Evolutionary conservation across 345 rosid genomes (phyloP).

Genomic region (Murraya koenigii): DNA sequence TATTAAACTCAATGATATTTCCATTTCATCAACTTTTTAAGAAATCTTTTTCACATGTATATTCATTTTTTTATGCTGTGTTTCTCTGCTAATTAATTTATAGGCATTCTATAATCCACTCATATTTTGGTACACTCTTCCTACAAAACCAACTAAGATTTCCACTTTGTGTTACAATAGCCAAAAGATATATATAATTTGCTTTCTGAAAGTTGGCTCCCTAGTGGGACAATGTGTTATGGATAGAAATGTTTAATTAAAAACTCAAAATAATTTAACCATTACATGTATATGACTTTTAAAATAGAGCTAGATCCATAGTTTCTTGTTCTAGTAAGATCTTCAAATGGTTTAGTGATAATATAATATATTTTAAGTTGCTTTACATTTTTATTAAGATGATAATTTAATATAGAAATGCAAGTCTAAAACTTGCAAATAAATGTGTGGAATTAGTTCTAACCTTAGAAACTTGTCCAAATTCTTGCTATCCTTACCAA

Average conservation of each 20-base stretch:
- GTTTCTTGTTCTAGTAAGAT: constrained; percentile 27
- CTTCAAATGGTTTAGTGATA: constrained; percentile 9
- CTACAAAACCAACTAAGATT: constrained; percentile 42
- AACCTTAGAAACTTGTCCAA: constrained; percentile 4
- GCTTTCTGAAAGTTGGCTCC: constrained; percentile 35
- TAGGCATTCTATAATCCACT: constrained; percentile 16
- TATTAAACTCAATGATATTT: not conserved
- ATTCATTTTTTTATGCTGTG: not conserved
- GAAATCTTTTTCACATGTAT: not conserved
- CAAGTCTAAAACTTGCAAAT: constrained; percentile 5
- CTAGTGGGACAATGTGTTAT: constrained; percentile 21
- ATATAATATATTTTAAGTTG: not conserved
- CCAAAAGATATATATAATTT: constrained; percentile 24
- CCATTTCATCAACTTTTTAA: not conserved
- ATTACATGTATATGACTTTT: not conserved
- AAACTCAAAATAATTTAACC: constrained; percentile 14
- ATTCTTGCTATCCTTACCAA: constrained; percentile 14
- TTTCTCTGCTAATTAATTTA: not conserved
- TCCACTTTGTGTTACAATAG: constrained; percentile 37
- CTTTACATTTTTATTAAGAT: not conserved
- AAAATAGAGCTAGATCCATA: constrained; percentile 1
- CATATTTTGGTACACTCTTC: constrained; percentile 9
- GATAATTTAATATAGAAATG: not conserved
- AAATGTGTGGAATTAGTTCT: not conserved
- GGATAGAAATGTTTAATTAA: constrained; percentile 18